Evolutionary conservation across 805 yeast species (phyloP).

Genomic region (Monosporozyma aerobia): DNA sequence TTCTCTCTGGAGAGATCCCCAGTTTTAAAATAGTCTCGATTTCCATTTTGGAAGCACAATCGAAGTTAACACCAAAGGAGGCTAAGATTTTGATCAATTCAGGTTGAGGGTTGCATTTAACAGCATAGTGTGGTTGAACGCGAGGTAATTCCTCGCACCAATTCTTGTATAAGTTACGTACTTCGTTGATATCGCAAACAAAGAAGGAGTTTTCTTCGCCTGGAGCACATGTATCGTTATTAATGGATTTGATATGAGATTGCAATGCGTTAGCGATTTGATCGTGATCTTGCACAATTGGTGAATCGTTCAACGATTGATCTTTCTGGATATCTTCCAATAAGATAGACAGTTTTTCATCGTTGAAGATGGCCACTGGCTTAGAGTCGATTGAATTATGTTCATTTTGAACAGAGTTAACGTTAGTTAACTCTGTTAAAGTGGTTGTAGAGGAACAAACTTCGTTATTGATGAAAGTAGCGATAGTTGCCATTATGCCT

Average conservation of each 20-base stretch:
- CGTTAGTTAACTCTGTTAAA: neutral
- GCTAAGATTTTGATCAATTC: slow-evolving; percentile 50
- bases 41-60: slow-evolving; percentile 87
- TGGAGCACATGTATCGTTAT: slow-evolving; percentile 51
- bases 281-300: slow-evolving; percentile 27
- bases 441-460: neutral
- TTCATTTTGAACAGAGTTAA: neutral
- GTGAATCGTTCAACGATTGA: slow-evolving; percentile 9
- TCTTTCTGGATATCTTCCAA: slow-evolving; percentile 3
- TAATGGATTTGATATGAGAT: slow-evolving; percentile 35
- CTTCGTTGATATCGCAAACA: slow-evolving; percentile 74
- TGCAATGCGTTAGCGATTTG: slow-evolving; percentile 35
- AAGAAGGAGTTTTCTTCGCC: slow-evolving; percentile 83
- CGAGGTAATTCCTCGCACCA: slow-evolving; percentile 65
- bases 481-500: slow-evolving; percentile 1
- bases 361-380: neutral
- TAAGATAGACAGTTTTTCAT: slow-evolving; percentile 4
- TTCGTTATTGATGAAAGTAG: slow-evolving; percentile 9
- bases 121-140: slow-evolving; percentile 85
- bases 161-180: slow-evolving; percentile 47
- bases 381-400: neutral
- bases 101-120: slow-evolving; percentile 79
- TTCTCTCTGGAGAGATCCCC: slow-evolving; percentile 56
- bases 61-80: slow-evolving; percentile 65
- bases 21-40: slow-evolving; percentile 54